phyloP scores from a whole-genome alignment of 306 rosid genomes.

The Senna tora region DNA sequence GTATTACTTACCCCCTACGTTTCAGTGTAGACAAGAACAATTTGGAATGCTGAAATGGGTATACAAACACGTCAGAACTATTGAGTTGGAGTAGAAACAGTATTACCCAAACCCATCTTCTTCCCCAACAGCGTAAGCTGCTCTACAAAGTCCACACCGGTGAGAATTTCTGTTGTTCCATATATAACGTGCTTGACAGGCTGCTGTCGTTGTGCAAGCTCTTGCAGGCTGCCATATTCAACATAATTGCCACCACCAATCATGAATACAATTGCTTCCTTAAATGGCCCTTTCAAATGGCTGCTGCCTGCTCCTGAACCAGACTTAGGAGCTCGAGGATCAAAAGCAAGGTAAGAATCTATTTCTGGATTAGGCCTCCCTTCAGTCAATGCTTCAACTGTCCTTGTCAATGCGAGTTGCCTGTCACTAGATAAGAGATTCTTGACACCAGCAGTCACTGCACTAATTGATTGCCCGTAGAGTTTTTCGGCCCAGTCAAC shows the following conservation, averaged over 20 bases:
- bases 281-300: constrained; percentile 90
- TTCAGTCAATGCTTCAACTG: constrained; percentile 92
- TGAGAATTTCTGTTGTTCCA: constrained; percentile 91
- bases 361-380: constrained; percentile 95
- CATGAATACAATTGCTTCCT: constrained; percentile 95
- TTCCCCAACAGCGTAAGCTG: constrained; percentile 85
- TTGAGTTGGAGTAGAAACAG: constrained; percentile 54
- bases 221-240: constrained; percentile 90
- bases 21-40: constrained; percentile 36
- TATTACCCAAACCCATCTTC: constrained; percentile 89
- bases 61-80: constrained; percentile 41
- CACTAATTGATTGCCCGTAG: constrained; percentile 90
- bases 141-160: constrained; percentile 89
- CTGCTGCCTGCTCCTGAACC: constrained; percentile 70
- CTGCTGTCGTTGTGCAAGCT: constrained; percentile 78
- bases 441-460: constrained; percentile 96
- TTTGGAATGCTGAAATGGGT: constrained; percentile 32
- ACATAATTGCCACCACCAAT: constrained; percentile 95
- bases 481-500: constrained; percentile 99
- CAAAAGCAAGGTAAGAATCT: constrained; percentile 74
- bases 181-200: constrained; percentile 83
- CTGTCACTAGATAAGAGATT: constrained; percentile 86
- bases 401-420: constrained; percentile 90
- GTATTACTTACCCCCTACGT: constrained; percentile 38
- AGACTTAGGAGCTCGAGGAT: constrained; percentile 92